Percentiles rank a stretch among this genome's conserved stretches.
Conservation (phyloP, 371 early-diverging fungal genomes). For the Mortierella polycephala region DNA sequence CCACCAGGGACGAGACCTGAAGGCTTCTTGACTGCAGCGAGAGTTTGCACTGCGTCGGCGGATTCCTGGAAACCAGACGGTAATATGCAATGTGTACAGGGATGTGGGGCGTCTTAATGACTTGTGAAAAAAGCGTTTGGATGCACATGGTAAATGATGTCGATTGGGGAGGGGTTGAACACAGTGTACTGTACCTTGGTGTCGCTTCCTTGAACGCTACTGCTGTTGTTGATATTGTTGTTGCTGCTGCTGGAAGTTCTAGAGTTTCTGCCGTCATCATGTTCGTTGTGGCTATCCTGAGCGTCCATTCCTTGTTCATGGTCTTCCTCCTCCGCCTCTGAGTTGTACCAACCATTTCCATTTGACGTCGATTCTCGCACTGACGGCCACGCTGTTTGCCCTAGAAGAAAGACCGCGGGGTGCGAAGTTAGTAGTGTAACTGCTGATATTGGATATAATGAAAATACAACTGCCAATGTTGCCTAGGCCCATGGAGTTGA, state of each 20-base stretch:
- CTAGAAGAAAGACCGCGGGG: slow-evolving; percentile 4
- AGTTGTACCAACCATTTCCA: slow-evolving; percentile 49
- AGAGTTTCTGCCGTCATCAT: slow-evolving; percentile 24
- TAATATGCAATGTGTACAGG: background rate
- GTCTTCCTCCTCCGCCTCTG: slow-evolving; percentile 42
- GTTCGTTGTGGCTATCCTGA: slow-evolving; percentile 9
- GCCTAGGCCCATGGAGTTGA: too few relatives aligned
- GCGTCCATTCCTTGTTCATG: slow-evolving; percentile 26
- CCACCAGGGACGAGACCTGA: slow-evolving; percentile 31
- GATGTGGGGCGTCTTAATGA: too few relatives aligned
- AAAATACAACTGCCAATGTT: background rate
- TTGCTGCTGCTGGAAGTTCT: slow-evolving; percentile 27
- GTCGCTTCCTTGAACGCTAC: slow-evolving; percentile 7
- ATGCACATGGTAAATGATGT: too few relatives aligned
- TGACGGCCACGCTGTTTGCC: slow-evolving; percentile 28
- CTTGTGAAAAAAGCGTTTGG: too few relatives aligned
- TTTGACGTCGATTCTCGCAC: slow-evolving; percentile 43
- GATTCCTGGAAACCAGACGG: slow-evolving; percentile 7
- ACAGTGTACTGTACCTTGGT: too few relatives aligned
- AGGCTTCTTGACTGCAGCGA: slow-evolving; percentile 25
- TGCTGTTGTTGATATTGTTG: background rate
- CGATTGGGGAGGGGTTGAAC: too few relatives aligned
- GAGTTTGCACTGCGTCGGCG: slow-evolving; percentile 47
- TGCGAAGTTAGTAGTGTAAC: background rate
- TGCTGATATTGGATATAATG: background rate